Evolutionary conservation across 257 asterid species (phyloP).

Genomic region (Solanum paucissectum): DNA sequence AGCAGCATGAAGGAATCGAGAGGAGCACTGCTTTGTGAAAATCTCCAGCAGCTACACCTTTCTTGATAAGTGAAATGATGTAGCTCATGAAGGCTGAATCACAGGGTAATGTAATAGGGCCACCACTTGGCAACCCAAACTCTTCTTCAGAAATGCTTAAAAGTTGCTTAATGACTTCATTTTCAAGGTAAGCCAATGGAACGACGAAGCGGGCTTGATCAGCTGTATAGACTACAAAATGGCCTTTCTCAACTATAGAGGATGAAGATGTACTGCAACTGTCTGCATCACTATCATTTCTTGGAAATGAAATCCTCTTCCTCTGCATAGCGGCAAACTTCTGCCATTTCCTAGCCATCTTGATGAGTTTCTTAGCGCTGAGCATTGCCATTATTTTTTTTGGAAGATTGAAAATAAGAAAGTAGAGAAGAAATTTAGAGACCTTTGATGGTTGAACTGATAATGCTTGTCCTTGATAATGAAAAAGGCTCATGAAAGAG

Average conservation of each 20-base stretch:
- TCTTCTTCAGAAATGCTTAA: not conserved
- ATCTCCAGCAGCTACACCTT: conserved; percentile 6
- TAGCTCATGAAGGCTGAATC: conserved; percentile 15
- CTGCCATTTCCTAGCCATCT: not conserved
- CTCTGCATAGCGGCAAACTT: not conserved
- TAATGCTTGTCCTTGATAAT: not conserved
- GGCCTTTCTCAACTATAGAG: conserved; percentile 12
- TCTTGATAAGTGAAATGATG: conserved; percentile 7
- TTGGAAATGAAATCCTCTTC: not conserved
- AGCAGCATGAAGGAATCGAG: conserved; percentile 1
- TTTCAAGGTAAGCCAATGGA: not conserved
- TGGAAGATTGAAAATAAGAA: not conserved
- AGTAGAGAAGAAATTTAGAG: not conserved
- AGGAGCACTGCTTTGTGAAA: conserved; percentile 18
- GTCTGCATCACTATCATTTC: not conserved
- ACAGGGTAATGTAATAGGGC: conserved; percentile 17
- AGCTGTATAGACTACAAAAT: conserved; percentile 19
- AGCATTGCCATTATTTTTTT: not conserved
- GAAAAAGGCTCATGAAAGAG: not conserved
- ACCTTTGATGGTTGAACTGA: not conserved
- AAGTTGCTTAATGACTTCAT: not conserved
- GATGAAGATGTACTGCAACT: not conserved
- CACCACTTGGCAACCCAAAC: not conserved
- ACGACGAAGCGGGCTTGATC: not conserved
- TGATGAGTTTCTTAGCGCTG: not conserved